These are phyloP conservation scores for Fusarium poae DNA, from an alignment of 2,329 filamentous ascomycete species.

Conservation along the genomic window DNA sequence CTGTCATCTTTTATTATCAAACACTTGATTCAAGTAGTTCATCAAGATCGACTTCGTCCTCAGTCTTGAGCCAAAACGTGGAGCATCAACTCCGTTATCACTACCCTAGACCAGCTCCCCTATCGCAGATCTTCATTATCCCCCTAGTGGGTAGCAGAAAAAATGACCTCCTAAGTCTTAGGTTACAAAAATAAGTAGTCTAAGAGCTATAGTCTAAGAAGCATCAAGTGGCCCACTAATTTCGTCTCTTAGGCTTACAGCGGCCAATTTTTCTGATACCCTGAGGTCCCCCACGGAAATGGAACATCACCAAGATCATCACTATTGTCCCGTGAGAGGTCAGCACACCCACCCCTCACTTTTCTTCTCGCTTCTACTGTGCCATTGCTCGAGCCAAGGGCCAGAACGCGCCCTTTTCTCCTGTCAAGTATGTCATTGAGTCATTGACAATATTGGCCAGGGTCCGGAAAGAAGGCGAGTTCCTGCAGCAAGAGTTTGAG, in stretches of 20 bases:
- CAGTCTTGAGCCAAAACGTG: conserved; percentile 15
- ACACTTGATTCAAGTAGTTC: conserved; percentile 18
- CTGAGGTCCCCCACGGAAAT: conserved; percentile 29
- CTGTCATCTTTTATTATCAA: conserved; percentile 26
- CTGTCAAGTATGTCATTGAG: conserved; percentile 35
- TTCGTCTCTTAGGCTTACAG: no score
- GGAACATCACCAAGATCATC: conserved; percentile 29
- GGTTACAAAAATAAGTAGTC: no score
- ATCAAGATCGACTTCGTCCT: background rate
- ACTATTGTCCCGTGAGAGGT: conserved; percentile 40
- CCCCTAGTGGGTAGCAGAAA: no score
- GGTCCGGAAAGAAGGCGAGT: conserved; percentile 28
- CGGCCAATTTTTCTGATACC: no score
- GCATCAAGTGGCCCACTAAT: no score
- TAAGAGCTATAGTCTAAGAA: no score
- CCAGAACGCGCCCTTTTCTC: conserved; percentile 36
- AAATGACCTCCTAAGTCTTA: no score
- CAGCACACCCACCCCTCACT: conserved; percentile 33
- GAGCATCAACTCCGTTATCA: conserved; percentile 21
- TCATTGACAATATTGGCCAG: conserved; percentile 25
- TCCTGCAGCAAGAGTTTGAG: conserved; percentile 30
- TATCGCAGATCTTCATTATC: conserved; percentile 14
- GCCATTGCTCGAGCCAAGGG: background rate
- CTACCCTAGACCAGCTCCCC: conserved; percentile 29
- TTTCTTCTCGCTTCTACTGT: background rate